Base-by-base conservation (phyloP, 768 basidiomycete species). In the Filobasidium floriforme region DNA sequence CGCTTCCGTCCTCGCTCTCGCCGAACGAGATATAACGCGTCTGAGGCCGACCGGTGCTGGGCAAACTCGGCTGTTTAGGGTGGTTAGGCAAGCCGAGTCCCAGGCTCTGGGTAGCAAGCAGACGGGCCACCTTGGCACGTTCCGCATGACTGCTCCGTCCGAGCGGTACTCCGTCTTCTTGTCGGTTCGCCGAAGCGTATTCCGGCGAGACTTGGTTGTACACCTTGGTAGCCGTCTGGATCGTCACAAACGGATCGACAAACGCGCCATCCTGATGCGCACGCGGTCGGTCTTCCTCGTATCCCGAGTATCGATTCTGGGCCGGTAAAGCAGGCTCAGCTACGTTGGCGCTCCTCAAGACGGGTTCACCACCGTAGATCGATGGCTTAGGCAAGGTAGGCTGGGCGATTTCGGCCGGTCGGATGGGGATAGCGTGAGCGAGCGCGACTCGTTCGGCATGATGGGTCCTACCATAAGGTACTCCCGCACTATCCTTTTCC, bases 11-110 rank as follows among this genome's bases (percentile, higher is more conserved):
- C 26, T 72, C 70, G 41, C 63, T 65, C 61, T 66, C 57, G 1
- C 29, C 59, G n/a, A 65, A 61, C n/a, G 37, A 43, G 29, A 43
- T 43, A 41, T 54, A 22, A 15, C 51, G 15, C 18, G 40, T 44
- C 40, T 37, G 43, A 19, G 65, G 63, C 4, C 60, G 46, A 12
- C 26, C 24, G 7, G 59, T 51, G 28, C 66, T 61, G 41, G 69
- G 51, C 22, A 60, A 68, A 61, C 72, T 66, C 41, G 60, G 61
- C 7, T 72, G 61, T 51, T 67, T 71, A 7, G 73, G 73, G 44
- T 65, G 60, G 43, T 73, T 43, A n/a, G 77, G 77, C 76, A 78
- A 74, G 1, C 77, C 77, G 12, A 78, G 59, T 11, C 77, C 77
- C 3, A 78, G 51, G 37, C 65, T 66, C 57, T 77, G 75, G 26